Evolutionary conservation across 495 filamentous ascomycete species (phyloP), one percentile per base, ranked within the genome.

Genomic region (Xylaria scruposa): DNA sequence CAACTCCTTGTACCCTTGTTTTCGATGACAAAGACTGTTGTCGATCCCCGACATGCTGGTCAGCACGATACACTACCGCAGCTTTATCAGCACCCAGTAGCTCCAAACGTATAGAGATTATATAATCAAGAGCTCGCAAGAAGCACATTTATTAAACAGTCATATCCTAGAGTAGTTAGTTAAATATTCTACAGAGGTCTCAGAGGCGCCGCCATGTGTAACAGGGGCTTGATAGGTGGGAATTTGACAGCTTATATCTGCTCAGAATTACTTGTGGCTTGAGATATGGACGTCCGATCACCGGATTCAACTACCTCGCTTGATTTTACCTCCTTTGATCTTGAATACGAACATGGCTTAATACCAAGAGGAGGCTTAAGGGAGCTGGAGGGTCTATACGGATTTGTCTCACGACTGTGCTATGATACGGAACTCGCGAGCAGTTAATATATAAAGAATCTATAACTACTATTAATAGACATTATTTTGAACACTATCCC

Each of bases 401-500:
- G 4, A 1, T 53, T 26, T 54, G 51, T 54, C 51, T 26, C 21
- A 54, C 26, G 8, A 54, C 51, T 54, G 51, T 29, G 51, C 15
- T 1, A 51, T 24, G 9, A 3, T 21, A 21, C n/a, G 47, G 13
- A 56, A 56, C 53, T 56, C 53, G 53, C 26, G 53, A 31, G 53
- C 17, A 13, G 5, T 31, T 56, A 24, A 56, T 15, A 15, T 29
- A 17, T 29, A 29, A 24, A 31, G 51, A 2, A 29, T 54, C 26
- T 56, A 56, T 56, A 56, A 17, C 5, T 31, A 56, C 12, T 56
- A 31, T 1, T 56, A 17, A 56, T 56, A 31, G 53, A 31, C 51
- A 29, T 7, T 60, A 38, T n/a, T 60, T 60, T 4, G 3, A 17
- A 60, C 29, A 38, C 66, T 75, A 78, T 6, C 42, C 44, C 24